These are phyloP conservation scores for Pichia sp. DNA, from an alignment of 1,139 yeast species.

Conservation along the genomic window DNA sequence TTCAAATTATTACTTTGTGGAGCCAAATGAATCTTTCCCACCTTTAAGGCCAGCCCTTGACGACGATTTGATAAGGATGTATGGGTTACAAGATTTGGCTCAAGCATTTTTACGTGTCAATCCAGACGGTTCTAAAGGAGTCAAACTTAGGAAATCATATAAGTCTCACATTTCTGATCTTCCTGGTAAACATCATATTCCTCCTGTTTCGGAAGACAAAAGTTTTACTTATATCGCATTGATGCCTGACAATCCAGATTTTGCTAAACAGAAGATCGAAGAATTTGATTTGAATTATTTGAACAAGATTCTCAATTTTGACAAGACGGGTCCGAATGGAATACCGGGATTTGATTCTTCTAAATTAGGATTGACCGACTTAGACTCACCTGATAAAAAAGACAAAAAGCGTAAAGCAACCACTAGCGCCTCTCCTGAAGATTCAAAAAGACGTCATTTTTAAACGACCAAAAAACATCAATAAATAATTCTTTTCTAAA, in stretches of 20 bases:
- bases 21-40: slow-evolving; percentile 32
- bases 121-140: slow-evolving; percentile 83
- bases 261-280: slow-evolving; percentile 34
- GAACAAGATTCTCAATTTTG: slow-evolving; percentile 48
- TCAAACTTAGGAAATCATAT: slow-evolving; percentile 85
- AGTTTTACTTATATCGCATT: slow-evolving; percentile 46
- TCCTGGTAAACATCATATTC: slow-evolving; percentile 71
- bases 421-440: slow-evolving; percentile 14
- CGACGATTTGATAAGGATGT: slow-evolving; percentile 60
- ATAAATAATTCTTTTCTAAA: too few relatives aligned
- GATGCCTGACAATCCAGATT: slow-evolving; percentile 28
- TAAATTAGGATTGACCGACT: slow-evolving; percentile 53
- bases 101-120: slow-evolving; percentile 80
- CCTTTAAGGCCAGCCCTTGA: slow-evolving; percentile 60
- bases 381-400: slow-evolving; percentile 28
- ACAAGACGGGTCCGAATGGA: slow-evolving; percentile 61
- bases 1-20: slow-evolving; percentile 34
- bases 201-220: slow-evolving; percentile 32
- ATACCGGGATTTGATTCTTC: slow-evolving; percentile 72
- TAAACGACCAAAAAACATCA: too few relatives aligned
- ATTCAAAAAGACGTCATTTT: not conserved
- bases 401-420: slow-evolving; percentile 18
- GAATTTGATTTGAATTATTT: slow-evolving; percentile 44
- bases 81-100: slow-evolving; percentile 62
- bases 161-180: slow-evolving; percentile 84